Conservation (phyloP, 2,329 filamentous ascomycete genomes). For the Grosmannia clavigera region DNA sequence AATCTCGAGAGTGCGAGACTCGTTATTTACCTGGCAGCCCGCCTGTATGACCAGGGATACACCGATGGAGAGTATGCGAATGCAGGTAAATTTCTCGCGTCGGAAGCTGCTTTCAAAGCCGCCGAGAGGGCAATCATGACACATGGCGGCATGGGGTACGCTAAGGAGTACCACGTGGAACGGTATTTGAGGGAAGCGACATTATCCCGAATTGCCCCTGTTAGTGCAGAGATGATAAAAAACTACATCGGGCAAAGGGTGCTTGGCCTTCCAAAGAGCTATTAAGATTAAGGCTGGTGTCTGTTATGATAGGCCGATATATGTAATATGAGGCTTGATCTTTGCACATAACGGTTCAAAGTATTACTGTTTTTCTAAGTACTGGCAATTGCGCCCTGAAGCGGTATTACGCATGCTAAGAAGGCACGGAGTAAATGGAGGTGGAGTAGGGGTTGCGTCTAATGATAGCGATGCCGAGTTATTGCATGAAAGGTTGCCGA, state of each 20-base stretch:
- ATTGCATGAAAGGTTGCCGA: not conserved
- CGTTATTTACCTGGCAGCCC: conserved; percentile 51
- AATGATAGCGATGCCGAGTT: not conserved
- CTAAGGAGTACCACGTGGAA: conserved; percentile 53
- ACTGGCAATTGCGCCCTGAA: not conserved
- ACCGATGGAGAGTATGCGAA: conserved; percentile 24
- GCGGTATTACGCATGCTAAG: not conserved
- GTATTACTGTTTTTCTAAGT: too few species aligned
- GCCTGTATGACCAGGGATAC: conserved; percentile 38
- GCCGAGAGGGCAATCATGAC: conserved; percentile 48
- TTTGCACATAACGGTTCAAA: too few species aligned
- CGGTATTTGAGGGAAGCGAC: conserved; percentile 50
- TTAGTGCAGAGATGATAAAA: conserved; percentile 62
- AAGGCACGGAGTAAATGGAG: not conserved
- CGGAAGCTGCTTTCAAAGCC: conserved; percentile 49
- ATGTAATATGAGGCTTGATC: not conserved
- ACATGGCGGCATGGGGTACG: conserved; percentile 53
- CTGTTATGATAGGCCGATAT: not conserved
- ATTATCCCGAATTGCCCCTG: conserved; percentile 50
- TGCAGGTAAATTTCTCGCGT: conserved; percentile 58
- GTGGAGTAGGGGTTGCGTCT: not conserved
- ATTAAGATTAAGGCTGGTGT: conserved; percentile 24
- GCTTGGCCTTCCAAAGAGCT: conserved; percentile 53
- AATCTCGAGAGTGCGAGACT: conserved; percentile 51
- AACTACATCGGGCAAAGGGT: conserved; percentile 61